Percentiles rank a stretch among this genome's conserved stretches.
Evolutionary conservation across 2,329 filamentous ascomycete species (phyloP).

Genomic region (Zopfia rhizophila): DNA sequence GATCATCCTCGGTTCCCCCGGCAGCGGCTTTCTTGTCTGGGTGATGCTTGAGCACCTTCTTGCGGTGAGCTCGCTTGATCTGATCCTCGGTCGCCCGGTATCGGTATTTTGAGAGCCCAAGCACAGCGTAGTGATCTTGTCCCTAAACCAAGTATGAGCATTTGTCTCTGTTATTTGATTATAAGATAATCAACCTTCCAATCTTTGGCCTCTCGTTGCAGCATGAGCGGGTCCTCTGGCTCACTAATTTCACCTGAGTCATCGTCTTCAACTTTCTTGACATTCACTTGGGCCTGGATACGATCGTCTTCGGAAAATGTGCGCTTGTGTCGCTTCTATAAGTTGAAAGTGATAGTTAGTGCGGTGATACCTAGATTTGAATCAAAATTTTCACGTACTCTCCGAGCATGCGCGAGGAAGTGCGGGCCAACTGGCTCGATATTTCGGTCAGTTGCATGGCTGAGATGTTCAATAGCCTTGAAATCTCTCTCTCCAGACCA

Average conservation of each 20-base stretch:
- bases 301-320: constrained; percentile 99
- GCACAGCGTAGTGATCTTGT: constrained; percentile 98
- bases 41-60: constrained; percentile 99
- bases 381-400: constrained; percentile 64
- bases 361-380: background rate
- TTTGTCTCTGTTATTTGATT: background rate
- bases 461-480: constrained; percentile 82
- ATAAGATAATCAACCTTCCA: constrained; percentile 80
- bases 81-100: constrained; percentile 95
- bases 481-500: constrained; percentile 94
- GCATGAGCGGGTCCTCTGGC: constrained; percentile 90
- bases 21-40: constrained; percentile 98
- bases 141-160: constrained; percentile 62
- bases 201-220: constrained; percentile 95
- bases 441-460: constrained; percentile 81
- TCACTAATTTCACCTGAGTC: constrained; percentile 93
- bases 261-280: constrained; percentile 94
- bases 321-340: constrained; percentile 84
- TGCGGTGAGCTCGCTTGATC: constrained; percentile 98
- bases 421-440: constrained; percentile 97
- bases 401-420: constrained; percentile 96
- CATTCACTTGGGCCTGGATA: constrained; percentile 92
- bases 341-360: constrained; percentile 25
- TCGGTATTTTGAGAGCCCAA: constrained; percentile 92
- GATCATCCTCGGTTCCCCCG: constrained; percentile 89